Conservation (phyloP, 192 early-diverging fungal species). For the Pilaira anomala region DNA sequence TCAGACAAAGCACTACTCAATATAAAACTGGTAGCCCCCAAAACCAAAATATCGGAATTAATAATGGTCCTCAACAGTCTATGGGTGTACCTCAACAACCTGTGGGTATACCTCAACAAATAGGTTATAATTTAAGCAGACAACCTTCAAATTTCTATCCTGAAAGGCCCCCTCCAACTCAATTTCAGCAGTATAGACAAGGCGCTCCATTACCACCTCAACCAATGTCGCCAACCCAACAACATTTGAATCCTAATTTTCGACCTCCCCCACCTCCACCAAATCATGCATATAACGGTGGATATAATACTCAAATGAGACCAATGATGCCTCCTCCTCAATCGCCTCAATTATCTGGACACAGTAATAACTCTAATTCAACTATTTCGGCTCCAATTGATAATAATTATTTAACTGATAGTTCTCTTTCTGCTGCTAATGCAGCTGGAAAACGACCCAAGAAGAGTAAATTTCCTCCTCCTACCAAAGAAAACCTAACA, state of each 20-base stretch:
- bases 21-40: no score
- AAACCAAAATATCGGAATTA: no score
- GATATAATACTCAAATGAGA: background rate
- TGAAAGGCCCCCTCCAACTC: constrained; percentile 10
- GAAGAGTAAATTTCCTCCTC: constrained; percentile 30
- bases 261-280: background rate
- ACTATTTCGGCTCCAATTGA: background rate
- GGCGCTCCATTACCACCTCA: background rate
- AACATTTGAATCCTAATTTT: background rate
- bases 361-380: background rate
- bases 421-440: constrained; percentile 21
- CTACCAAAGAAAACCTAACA: constrained; percentile 39
- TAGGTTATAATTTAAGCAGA: background rate
- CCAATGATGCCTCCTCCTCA: background rate
- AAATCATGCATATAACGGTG: background rate
- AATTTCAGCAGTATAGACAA: background rate
- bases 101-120: no score
- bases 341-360: background rate
- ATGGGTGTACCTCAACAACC: no score
- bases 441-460: constrained; percentile 16
- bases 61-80: no score
- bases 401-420: constrained; percentile 23
- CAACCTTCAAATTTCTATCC: constrained; percentile 1
- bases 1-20: no score
- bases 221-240: background rate